A percentile compares a stretch with the other conserved stretches of the same genome.
Evolutionary conservation across 2,329 filamentous ascomycete genomes (phyloP).

Genomic region (Pseudonectria foliicola): DNA sequence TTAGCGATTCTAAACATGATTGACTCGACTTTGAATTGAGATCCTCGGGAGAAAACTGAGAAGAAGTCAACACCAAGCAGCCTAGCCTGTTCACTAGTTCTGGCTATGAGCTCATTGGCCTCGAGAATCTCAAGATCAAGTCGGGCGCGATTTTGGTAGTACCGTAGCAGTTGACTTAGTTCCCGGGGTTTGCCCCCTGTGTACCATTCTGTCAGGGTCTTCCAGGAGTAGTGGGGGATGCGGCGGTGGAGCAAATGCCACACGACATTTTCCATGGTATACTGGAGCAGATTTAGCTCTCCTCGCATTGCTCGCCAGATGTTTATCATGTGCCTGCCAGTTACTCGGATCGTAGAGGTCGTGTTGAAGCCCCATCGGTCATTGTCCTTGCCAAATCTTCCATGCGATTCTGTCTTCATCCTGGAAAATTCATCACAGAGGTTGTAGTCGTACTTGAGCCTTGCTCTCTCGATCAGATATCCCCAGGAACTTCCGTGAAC

Average conservation of each 20-base stretch:
- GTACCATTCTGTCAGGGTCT: conserved; percentile 78
- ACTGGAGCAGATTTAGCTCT: conserved; percentile 87
- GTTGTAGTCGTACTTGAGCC: conserved; percentile 80
- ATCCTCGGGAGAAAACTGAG: conserved; percentile 88
- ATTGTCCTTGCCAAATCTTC: conserved; percentile 75
- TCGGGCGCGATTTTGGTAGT: conserved; percentile 69
- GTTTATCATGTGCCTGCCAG: conserved; percentile 92
- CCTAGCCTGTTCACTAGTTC: conserved; percentile 90
- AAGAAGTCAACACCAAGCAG: conserved; percentile 94
- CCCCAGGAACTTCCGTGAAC: conserved; percentile 94
- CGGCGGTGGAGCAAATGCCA: conserved; percentile 85
- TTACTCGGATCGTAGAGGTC: conserved; percentile 86
- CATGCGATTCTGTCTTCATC: conserved; percentile 76
- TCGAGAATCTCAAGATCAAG: conserved; percentile 89
- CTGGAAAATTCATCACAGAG: conserved; percentile 87
- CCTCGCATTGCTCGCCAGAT: conserved; percentile 93
- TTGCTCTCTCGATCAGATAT: conserved; percentile 84
- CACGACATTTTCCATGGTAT: conserved; percentile 91
- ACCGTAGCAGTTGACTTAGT: conserved; percentile 66
- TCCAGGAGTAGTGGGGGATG: conserved; percentile 80
- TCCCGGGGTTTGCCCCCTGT: conserved; percentile 59
- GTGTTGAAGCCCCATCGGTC: conserved; percentile 93
- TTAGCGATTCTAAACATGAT: conserved; percentile 99
- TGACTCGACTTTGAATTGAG: conserved; percentile 97
- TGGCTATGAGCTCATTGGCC: conserved; percentile 76